Evolutionary conservation across 1,139 yeast genomes (phyloP), one percentile per base, ranked within the genome.

Genomic region (Saccharomyces hybrid): DNA sequence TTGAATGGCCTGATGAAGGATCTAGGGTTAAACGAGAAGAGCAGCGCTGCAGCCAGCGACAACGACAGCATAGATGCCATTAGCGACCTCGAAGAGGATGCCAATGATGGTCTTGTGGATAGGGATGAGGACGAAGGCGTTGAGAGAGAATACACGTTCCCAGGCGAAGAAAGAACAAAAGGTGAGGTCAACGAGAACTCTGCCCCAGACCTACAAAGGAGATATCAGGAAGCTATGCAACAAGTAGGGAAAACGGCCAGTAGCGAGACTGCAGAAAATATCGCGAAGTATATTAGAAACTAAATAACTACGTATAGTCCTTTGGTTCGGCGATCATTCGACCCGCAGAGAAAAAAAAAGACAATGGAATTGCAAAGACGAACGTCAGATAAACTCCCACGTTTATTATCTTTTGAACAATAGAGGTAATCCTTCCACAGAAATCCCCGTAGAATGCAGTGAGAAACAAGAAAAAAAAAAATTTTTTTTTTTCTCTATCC

Each of bases 1-100:
- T 74, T 95, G 64, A 77, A 80, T 48, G 78, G 82, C 57, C 75
- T 95, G 62, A 87, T 93, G 86, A 83, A 83, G 60, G 99, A 91
- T 69, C 76, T 91, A 69, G 95, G 95, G 14, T 71, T 90, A 46
- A 74, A 78, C 52, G 79, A 78, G 38, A 67, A 70, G 31, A 69
- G 68, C 50, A 59, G 62, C 5, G 58, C 59, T 46, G 46, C 34
- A 14, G 57, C 56, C 14, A 56, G 60, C 14, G 62, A 65, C n/a
- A 67, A 69, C 29, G 73, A 73, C 51, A 79, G 77, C 50, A 81
- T 82, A 0, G 89, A 87, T 56, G 93, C 86, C 2, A 71, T 88
- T 46, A 84, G 93, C 6, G 96, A 88, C 66, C 73, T 77, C 46
- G 82, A 78, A 48, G 82, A 80, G 55, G 79, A 78, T 26, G 88